Conservation (phyloP, 306 rosid genomes). For the Purshia tridentata region DNA sequence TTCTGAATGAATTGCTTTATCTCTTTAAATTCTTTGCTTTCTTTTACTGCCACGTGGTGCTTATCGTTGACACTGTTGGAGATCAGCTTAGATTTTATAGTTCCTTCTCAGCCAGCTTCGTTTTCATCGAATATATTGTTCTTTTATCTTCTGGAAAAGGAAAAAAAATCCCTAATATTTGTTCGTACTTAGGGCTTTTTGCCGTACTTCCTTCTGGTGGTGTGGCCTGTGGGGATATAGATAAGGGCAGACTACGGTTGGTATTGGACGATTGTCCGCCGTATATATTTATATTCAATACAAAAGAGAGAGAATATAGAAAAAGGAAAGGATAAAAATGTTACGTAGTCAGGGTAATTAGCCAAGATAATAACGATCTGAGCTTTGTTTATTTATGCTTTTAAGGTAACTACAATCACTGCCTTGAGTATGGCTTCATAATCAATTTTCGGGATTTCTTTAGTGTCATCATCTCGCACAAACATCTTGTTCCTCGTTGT, state of each 20-base stretch:
- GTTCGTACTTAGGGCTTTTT: constrained; percentile 1
- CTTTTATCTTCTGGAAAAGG: neutral
- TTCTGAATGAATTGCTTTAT: neutral
- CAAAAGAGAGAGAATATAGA: neutral
- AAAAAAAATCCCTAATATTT: neutral
- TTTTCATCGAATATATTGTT: constrained; percentile 14
- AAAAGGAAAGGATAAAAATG: neutral
- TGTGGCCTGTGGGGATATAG: neutral
- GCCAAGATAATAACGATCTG: neutral
- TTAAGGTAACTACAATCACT: too few species aligned
- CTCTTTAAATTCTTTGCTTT: neutral
- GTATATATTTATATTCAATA: too few species aligned
- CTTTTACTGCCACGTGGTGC: neutral
- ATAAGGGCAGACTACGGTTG: constrained; percentile 4
- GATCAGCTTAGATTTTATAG: neutral
- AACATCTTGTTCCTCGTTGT: too few species aligned
- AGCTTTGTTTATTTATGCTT: neutral
- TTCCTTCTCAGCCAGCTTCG: neutral
- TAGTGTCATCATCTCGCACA: too few species aligned
- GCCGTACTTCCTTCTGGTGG: neutral
- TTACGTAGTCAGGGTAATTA: neutral
- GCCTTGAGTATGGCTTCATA: too few species aligned
- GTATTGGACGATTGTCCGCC: constrained; percentile 4
- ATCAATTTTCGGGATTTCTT: neutral
- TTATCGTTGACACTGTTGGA: neutral